Evolutionary conservation across 345 rosid genomes (phyloP).

Genomic region (Syzygium grande): DNA sequence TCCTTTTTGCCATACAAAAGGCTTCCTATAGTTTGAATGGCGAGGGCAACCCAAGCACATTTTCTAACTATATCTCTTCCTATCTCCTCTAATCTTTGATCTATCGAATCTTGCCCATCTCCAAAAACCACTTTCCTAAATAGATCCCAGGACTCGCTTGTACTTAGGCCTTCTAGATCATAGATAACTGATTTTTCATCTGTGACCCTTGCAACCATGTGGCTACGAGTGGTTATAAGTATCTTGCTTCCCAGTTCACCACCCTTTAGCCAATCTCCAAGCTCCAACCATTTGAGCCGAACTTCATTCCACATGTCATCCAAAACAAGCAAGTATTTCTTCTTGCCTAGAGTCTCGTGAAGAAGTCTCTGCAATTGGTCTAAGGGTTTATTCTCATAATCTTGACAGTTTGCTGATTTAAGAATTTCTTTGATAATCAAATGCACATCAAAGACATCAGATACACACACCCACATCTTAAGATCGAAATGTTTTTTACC

Average conservation of each 20-base stretch:
- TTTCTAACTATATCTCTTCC: neutral
- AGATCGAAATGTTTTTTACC: neutral
- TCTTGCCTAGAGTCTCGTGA: neutral
- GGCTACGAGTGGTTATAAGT: neutral
- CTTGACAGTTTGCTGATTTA: neutral
- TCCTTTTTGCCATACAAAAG: neutral
- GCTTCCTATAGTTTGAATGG: neutral
- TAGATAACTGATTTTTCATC: neutral
- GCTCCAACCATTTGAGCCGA: neutral
- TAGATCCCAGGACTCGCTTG: neutral
- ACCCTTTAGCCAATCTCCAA: neutral
- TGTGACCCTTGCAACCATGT: accelerated
- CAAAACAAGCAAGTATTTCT: neutral
- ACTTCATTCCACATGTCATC: neutral
- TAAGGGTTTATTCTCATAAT: neutral
- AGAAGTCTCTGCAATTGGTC: neutral
- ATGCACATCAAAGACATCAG: neutral
- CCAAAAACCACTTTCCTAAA: neutral
- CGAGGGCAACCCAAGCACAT: neutral
- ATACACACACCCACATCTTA: neutral
- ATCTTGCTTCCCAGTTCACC: neutral
- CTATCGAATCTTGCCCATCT: neutral
- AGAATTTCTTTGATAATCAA: neutral
- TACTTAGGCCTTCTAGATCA: neutral
- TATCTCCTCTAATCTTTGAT: accelerated